These are phyloP conservation scores for Polytolypa hystricis DNA, from an alignment of 2,329 filamentous ascomycete genomes.

Conservation along the genomic window DNA sequence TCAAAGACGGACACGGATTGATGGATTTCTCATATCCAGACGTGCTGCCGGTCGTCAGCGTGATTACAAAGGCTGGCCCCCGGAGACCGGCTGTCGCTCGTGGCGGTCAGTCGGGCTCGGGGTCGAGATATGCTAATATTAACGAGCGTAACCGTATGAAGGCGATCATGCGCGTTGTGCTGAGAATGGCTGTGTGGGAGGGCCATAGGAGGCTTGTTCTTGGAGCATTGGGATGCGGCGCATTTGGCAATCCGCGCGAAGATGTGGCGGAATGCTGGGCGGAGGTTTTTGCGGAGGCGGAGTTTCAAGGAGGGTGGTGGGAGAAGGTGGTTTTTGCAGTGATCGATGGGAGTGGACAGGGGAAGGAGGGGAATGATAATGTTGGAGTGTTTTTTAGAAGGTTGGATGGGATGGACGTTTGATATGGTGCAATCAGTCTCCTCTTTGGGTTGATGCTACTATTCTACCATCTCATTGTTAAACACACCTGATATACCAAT, in stretches of 20 bases:
- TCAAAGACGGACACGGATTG: constrained; percentile 2
- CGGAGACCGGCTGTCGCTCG: constrained; percentile 2
- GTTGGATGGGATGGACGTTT: constrained; percentile 7
- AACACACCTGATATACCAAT: neutral
- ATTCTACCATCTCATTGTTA: neutral
- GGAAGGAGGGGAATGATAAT: constrained; percentile 19
- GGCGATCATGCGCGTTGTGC: constrained; percentile 8
- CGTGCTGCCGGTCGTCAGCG: constrained; percentile 7
- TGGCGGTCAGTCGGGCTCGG: neutral
- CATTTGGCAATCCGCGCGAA: constrained; percentile 46
- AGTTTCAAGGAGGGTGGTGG: constrained; percentile 52
- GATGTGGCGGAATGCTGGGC: constrained; percentile 49
- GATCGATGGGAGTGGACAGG: constrained; percentile 19
- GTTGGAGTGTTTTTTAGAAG: constrained; percentile 10
- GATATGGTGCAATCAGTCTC: neutral
- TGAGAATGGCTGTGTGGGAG: constrained; percentile 7
- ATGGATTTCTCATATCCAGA: constrained; percentile 5
- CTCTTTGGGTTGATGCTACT: neutral
- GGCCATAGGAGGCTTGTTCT: constrained; percentile 32
- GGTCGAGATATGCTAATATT: neutral
- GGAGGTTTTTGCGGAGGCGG: constrained; percentile 45
- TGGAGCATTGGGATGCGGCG: constrained; percentile 54
- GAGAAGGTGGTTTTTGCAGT: constrained; percentile 52
- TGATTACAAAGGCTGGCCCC: constrained; percentile 6
- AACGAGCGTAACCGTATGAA: constrained; percentile 6